A percentile compares a stretch with the other conserved stretches of the same genome.
Conservation (phyloP, 352 stramenopile species). For the Globisporangium solare region DNA sequence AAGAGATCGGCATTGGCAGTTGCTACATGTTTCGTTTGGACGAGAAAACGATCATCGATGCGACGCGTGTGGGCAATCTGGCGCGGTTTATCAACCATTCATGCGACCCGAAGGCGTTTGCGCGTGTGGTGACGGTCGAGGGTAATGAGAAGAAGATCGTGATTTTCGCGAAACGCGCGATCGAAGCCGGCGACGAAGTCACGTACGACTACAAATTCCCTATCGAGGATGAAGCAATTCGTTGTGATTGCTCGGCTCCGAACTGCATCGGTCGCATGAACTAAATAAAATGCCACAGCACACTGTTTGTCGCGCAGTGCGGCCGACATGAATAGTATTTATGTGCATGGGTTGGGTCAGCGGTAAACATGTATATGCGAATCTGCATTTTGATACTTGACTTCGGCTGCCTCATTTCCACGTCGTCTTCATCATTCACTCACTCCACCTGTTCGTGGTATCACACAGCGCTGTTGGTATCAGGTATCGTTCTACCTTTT, state of each 20-base stretch:
- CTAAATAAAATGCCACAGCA: slow-evolving; percentile 51
- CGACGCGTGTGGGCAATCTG: slow-evolving; percentile 90
- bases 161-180: slow-evolving; percentile 91
- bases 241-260: slow-evolving; percentile 90
- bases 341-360: no score
- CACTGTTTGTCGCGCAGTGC: no score
- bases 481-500: no score
- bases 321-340: no score
- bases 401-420: no score
- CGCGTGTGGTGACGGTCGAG: slow-evolving; percentile 85
- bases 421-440: no score
- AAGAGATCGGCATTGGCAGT: slow-evolving; percentile 90
- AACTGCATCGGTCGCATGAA: slow-evolving; percentile 96
- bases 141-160: slow-evolving; percentile 94
- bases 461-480: no score
- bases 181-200: slow-evolving; percentile 91
- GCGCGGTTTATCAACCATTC: slow-evolving; percentile 97
- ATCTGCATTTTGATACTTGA: no score
- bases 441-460: no score
- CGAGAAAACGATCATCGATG: slow-evolving; percentile 93
- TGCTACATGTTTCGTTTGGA: slow-evolving; percentile 99
- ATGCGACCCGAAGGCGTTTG: slow-evolving; percentile 93
- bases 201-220: slow-evolving; percentile 98
- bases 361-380: no score
- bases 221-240: slow-evolving; percentile 93